Percentiles rank a stretch among this genome's conserved stretches.
These are phyloP conservation scores for Mycena galericulata DNA, from an alignment of 768 basidiomycete species.

Conservation along the genomic window DNA sequence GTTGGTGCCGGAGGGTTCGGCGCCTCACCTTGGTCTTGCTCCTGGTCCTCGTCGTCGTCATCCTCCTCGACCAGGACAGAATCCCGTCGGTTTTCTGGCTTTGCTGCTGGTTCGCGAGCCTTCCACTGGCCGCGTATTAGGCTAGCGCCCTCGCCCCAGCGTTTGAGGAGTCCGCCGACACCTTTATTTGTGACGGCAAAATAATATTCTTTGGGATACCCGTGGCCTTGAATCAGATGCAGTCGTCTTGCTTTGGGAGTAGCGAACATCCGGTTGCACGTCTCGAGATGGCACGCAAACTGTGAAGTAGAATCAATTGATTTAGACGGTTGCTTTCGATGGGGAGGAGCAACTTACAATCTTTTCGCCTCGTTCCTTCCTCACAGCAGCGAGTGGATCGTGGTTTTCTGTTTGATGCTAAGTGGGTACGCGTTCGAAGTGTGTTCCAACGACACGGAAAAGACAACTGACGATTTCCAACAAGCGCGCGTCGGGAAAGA, in stretches of 20 bases:
- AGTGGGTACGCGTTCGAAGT: conserved; percentile 13
- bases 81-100: not conserved
- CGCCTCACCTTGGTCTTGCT: too few relatives aligned
- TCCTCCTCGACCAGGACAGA: conserved; percentile 40
- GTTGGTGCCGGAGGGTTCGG: conserved; percentile 2
- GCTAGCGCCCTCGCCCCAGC: conserved; percentile 88
- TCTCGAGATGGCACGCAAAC: conserved; percentile 84
- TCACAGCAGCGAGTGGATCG: conserved; percentile 83
- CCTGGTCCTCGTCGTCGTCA: conserved; percentile 41
- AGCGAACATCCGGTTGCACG: conserved; percentile 70
- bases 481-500: conserved; percentile 87
- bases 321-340: conserved; percentile 11
- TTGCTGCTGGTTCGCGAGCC: conserved; percentile 28
- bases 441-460: not conserved
- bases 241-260: conserved; percentile 82
- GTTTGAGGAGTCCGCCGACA: conserved; percentile 80
- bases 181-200: conserved; percentile 94
- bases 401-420: conserved; percentile 91
- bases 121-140: conserved; percentile 83
- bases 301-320: conserved; percentile 36
- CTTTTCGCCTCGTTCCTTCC: conserved; percentile 85
- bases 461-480: conserved; percentile 78
- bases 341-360: conserved; percentile 65
- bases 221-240: conserved; percentile 86
- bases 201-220: conserved; percentile 90